Evolutionary conservation across 169 alveolate species (phyloP).

Genomic region (Toxoplasma gondii): DNA sequence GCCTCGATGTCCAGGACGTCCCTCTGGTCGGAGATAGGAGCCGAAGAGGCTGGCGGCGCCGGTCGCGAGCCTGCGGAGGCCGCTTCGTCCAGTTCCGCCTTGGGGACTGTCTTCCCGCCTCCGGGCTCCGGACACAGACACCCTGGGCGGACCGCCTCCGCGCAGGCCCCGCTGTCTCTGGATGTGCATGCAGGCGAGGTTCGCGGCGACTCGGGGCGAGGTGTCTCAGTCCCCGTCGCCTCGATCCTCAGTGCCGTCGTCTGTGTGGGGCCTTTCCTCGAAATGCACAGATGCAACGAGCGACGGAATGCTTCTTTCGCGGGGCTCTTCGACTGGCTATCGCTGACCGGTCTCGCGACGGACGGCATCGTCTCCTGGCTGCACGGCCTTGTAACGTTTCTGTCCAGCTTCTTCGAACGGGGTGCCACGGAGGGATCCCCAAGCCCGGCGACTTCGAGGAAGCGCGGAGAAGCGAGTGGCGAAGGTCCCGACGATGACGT

Average conservation of each 20-base stretch:
- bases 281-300: background rate
- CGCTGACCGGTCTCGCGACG: background rate
- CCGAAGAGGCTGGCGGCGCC: too few species aligned
- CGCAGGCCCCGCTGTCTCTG: background rate
- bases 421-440: background rate
- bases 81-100: background rate
- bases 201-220: background rate
- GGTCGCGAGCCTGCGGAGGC: background rate
- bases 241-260: background rate
- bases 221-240: background rate
- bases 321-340: slow-evolving; percentile 1
- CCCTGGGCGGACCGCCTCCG: background rate
- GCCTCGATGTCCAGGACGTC: too few species aligned
- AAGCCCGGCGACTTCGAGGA: background rate
- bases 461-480: too few species aligned
- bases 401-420: background rate
- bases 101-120: background rate
- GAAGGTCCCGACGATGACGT: too few species aligned
- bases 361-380: background rate
- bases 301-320: background rate
- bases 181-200: background rate
- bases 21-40: too few species aligned
- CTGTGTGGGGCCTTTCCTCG: slow-evolving; percentile 16
- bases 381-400: background rate
- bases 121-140: background rate